Evolutionary conservation across 2,329 filamentous ascomycete genomes (phyloP).

Genomic region (Claviceps sp.): DNA sequence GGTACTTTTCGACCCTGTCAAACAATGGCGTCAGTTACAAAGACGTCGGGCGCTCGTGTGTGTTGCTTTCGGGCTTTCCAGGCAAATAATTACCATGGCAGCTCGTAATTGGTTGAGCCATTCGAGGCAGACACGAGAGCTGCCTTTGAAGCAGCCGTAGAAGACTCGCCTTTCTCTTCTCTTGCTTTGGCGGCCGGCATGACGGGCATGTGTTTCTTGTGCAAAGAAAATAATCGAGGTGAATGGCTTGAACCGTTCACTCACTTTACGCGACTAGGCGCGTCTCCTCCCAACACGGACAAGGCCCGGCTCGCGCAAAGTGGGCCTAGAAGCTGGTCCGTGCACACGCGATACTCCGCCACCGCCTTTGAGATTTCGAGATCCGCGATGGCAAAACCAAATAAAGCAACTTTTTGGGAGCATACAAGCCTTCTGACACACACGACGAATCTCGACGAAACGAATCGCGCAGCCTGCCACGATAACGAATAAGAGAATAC

Average conservation of each 20-base stretch:
- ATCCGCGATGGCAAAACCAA: constrained; percentile 5
- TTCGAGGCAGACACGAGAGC: constrained; percentile 36
- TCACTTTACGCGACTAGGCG: constrained; percentile 27
- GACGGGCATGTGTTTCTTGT: constrained; percentile 19
- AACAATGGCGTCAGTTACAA: not conserved
- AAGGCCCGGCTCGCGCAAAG: not conserved
- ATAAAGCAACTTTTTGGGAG: constrained; percentile 6
- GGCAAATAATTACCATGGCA: constrained; percentile 51
- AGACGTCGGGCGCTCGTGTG: too few species aligned
- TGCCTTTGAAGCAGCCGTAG: constrained; percentile 44
- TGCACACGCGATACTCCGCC: constrained; percentile 13
- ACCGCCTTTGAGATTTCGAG: constrained; percentile 15
- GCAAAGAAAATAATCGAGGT: constrained; percentile 3
- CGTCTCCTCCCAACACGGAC: constrained; percentile 11
- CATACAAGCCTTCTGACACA: not conserved
- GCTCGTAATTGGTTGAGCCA: constrained; percentile 49
- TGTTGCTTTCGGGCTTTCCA: not conserved
- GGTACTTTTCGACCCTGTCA: constrained; percentile 91
- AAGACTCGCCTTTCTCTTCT: constrained; percentile 46
- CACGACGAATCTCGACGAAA: not conserved
- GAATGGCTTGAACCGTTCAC: constrained; percentile 4
- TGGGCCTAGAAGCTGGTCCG: constrained; percentile 11
- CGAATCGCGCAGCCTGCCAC: not conserved
- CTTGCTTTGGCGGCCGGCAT: constrained; percentile 35
- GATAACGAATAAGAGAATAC: not conserved